Conservation (phyloP, 2,329 filamentous ascomycete species). For the Aschersonia sp. region DNA sequence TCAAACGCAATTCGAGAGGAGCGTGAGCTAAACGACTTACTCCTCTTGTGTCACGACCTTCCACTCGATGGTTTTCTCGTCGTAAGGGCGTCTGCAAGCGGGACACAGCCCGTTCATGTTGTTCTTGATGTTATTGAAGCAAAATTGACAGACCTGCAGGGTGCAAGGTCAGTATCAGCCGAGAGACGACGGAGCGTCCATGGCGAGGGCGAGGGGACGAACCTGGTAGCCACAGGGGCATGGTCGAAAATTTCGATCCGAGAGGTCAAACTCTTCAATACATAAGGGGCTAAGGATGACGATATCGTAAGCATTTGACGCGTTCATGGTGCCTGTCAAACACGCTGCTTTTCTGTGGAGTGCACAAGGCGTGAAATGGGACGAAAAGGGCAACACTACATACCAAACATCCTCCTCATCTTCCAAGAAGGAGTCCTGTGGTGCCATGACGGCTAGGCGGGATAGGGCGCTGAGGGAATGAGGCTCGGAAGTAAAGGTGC, state of each 20-base stretch:
- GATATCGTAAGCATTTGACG: too few relatives aligned
- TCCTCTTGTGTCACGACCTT: constrained; percentile 92
- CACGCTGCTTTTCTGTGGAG: too few relatives aligned
- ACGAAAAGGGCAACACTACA: constrained; percentile 9
- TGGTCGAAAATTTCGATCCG: constrained; percentile 90
- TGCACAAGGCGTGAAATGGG: too few relatives aligned
- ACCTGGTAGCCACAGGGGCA: constrained; percentile 98
- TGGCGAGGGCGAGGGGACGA: constrained; percentile 9
- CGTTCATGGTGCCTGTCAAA: too few relatives aligned
- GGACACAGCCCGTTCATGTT: constrained; percentile 96
- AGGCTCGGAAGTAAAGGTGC: too few relatives aligned
- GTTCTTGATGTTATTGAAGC: constrained; percentile 97
- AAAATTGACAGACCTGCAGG: constrained; percentile 89
- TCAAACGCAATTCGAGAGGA: not conserved
- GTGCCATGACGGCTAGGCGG: constrained; percentile 35
- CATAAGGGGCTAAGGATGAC: constrained; percentile 65
- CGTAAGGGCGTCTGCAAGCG: constrained; percentile 90
- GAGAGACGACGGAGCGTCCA: not conserved
- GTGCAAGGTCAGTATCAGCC: not conserved
- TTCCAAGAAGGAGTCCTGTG: constrained; percentile 57
- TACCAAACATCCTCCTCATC: constrained; percentile 60
- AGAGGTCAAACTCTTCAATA: constrained; percentile 97
- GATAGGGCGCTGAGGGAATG: too few relatives aligned
- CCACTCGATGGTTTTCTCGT: constrained; percentile 94
- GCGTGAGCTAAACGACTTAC: constrained; percentile 35